A percentile compares a stretch with the other conserved stretches of the same genome.
phyloP scores from a whole-genome alignment of 129 eudicot genomes.

The Flaveria bidentis region DNA sequence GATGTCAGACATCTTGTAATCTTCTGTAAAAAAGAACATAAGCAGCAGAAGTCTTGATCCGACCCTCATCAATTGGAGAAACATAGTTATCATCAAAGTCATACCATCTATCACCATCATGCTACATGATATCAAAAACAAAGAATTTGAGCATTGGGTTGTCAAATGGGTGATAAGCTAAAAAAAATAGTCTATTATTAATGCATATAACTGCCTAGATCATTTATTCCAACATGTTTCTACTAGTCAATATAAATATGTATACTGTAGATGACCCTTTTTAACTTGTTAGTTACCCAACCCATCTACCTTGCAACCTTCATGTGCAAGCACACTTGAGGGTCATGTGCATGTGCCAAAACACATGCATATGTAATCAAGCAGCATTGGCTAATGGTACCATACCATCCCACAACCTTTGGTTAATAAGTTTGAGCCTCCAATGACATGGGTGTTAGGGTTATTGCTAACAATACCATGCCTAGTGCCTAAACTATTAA shows the following conservation, averaged over 20 bases:
- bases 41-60: constrained; percentile 87
- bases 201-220: neutral
- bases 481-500: neutral
- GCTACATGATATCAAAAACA: constrained; percentile 49
- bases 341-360: neutral
- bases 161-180: neutral
- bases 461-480: neutral
- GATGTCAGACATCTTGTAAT: constrained; percentile 50
- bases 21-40: constrained; percentile 88
- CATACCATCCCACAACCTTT: neutral
- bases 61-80: constrained; percentile 70
- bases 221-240: neutral
- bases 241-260: neutral
- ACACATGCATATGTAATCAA: constrained; percentile 13
- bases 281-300: constrained; percentile 5
- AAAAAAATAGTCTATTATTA: neutral
- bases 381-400: neutral
- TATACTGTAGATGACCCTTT: neutral
- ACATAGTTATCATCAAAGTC: constrained; percentile 89
- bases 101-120: constrained; percentile 82
- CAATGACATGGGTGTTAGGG: neutral
- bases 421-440: neutral
- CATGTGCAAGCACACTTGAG: too few species aligned
- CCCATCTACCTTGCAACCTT: neutral
- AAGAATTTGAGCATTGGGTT: neutral